Evolutionary conservation across 2,329 filamentous ascomycete genomes (phyloP).

Genomic region (Colletotrichum liaoningense): DNA sequence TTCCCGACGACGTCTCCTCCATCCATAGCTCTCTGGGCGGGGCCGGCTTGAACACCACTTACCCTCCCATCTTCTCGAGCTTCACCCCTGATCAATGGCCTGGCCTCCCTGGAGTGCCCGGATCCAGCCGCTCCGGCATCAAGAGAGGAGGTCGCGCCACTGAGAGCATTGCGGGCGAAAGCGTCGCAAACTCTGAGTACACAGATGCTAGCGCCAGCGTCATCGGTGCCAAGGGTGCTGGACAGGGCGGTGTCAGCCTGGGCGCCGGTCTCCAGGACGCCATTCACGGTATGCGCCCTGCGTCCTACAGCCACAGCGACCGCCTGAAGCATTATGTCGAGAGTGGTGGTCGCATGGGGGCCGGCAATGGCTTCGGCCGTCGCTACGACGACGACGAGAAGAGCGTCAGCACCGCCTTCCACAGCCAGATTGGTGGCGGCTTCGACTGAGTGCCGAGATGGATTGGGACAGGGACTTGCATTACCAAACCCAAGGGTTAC

Average conservation of each 20-base stretch:
- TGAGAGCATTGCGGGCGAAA: conserved; percentile 90
- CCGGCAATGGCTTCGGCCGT: conserved; percentile 69
- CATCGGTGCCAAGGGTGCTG: conserved; percentile 78
- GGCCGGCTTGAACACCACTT: conserved; percentile 82
- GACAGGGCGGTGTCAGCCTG: conserved; percentile 89
- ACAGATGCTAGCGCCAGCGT: conserved; percentile 86
- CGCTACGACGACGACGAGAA: conserved; percentile 91
- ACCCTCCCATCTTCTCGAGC: conserved; percentile 94
- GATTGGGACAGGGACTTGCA: conserved; percentile 31
- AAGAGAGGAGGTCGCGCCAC: conserved; percentile 76
- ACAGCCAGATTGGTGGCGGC: conserved; percentile 85
- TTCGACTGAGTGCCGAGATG: conserved; percentile 58
- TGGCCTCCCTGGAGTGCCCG: conserved; percentile 74
- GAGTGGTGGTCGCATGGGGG: conserved; percentile 77
- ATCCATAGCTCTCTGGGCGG: conserved; percentile 94
- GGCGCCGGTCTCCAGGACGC: conserved; percentile 81
- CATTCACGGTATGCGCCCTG: conserved; percentile 72
- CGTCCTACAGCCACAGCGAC: conserved; percentile 82
- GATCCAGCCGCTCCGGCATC: conserved; percentile 70
- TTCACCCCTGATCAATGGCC: conserved; percentile 93
- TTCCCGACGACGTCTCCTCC: conserved; percentile 96
- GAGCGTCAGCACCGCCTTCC: conserved; percentile 96
- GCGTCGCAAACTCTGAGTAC: conserved; percentile 89
- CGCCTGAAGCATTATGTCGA: conserved; percentile 96
- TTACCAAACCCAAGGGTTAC: conserved; percentile 25